Evolutionary conservation across 805 yeast genomes (phyloP).

Genomic region (Zygoascus bituminiphila): DNA sequence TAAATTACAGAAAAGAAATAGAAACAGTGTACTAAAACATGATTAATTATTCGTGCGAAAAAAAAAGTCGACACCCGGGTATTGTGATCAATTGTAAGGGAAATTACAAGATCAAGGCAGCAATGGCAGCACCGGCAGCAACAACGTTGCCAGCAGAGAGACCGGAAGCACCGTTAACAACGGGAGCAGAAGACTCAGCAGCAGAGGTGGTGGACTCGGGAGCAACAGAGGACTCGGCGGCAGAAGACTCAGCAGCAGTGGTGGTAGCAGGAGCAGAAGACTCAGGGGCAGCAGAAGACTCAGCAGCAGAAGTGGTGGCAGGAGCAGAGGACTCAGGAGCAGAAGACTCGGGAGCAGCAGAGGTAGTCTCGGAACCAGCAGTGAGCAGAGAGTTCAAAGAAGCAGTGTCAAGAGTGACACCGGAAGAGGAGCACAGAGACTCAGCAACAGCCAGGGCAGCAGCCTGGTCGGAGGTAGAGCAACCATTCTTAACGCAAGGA

Average conservation of each 20-base stretch:
- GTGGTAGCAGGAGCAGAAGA: background rate
- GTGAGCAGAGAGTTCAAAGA: conserved; percentile 28
- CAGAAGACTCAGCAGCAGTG: background rate
- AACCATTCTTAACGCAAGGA: conserved; percentile 3
- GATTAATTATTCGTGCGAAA: background rate
- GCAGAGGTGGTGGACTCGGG: background rate
- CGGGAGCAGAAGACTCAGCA: background rate
- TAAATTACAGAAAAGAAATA: background rate
- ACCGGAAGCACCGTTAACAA: background rate
- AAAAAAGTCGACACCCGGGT: background rate
- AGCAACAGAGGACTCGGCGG: background rate
- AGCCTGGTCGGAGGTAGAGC: background rate
- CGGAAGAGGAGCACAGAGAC: background rate
- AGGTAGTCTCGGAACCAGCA: conserved; percentile 31
- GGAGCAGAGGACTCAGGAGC: background rate
- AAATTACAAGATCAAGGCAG: background rate
- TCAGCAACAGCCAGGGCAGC: background rate
- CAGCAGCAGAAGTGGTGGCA: background rate
- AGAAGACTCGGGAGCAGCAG: conserved; percentile 20
- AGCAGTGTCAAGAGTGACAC: background rate
- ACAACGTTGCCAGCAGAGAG: background rate
- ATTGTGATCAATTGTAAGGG: background rate
- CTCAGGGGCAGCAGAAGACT: background rate
- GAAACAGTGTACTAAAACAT: background rate
- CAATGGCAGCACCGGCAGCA: background rate